Conservation (phyloP, 2,329 filamentous ascomycete species). For the Epichloe festucae region DNA sequence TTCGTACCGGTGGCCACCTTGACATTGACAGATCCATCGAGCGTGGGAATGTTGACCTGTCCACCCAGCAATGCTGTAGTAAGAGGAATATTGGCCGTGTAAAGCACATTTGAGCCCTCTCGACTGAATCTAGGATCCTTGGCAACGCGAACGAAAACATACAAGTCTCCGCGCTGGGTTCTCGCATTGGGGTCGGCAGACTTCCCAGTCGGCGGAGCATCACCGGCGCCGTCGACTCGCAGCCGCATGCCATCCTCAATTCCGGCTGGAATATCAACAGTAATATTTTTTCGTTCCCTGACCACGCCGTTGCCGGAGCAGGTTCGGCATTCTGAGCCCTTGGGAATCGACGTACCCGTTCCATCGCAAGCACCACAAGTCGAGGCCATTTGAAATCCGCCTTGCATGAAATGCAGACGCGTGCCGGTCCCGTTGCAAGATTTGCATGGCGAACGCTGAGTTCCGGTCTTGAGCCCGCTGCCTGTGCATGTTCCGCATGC, state of each 20-base stretch:
- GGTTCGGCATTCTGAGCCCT: slow-evolving; percentile 64
- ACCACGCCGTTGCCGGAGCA: slow-evolving; percentile 78
- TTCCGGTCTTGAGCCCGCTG: slow-evolving; percentile 71
- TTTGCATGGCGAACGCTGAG: slow-evolving; percentile 60
- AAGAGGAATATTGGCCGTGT: slow-evolving; percentile 81
- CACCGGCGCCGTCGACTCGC: slow-evolving; percentile 72
- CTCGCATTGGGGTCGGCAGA: slow-evolving; percentile 48
- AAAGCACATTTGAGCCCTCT: slow-evolving; percentile 77
- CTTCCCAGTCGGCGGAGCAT: slow-evolving; percentile 67
- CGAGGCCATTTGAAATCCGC: slow-evolving; percentile 90
- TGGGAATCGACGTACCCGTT: slow-evolving; percentile 61
- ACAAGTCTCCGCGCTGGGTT: slow-evolving; percentile 73
- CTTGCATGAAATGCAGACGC: slow-evolving; percentile 76
- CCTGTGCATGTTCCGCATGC: slow-evolving; percentile 75
- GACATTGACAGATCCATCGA: slow-evolving; percentile 82
- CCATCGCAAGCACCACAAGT: slow-evolving; percentile 76
- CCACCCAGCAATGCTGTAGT: slow-evolving; percentile 89
- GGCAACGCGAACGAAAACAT: slow-evolving; percentile 81
- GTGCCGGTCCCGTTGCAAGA: slow-evolving; percentile 78
- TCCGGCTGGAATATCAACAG: slow-evolving; percentile 83
- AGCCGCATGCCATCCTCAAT: slow-evolving; percentile 95
- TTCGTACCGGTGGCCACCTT: slow-evolving; percentile 84
- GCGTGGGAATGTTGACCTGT: slow-evolving; percentile 76
- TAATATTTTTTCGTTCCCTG: slow-evolving; percentile 70
- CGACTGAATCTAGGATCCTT: slow-evolving; percentile 82